phyloP scores from a whole-genome alignment of 2,329 filamentous ascomycete species.

The Sporothrix protearum region DNA sequence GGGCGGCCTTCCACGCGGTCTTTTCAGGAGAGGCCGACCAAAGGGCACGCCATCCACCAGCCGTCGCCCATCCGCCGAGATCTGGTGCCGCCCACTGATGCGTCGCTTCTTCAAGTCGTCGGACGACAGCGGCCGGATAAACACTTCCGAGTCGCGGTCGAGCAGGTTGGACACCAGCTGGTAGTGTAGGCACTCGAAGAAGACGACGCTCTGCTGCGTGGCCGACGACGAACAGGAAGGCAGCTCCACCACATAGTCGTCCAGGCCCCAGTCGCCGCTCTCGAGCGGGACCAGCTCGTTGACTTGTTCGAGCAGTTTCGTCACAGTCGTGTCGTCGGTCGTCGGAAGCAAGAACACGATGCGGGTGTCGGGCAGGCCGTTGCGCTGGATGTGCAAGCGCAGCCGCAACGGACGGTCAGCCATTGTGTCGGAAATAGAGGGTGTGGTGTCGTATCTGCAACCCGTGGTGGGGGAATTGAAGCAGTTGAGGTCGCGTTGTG shows the following conservation, averaged over 20 bases:
- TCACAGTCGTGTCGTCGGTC: constrained; percentile 62
- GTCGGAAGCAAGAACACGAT: constrained; percentile 66
- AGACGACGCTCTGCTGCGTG: constrained; percentile 50
- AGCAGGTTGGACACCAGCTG: constrained; percentile 66
- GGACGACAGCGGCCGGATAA: constrained; percentile 43
- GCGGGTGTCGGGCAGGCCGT: constrained; percentile 67
- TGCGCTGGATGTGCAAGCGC: constrained; percentile 67
- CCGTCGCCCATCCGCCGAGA: constrained; percentile 72
- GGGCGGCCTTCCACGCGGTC: constrained; percentile 58
- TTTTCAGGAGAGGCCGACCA: constrained; percentile 66
- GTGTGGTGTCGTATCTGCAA: too few relatives aligned
- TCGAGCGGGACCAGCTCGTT: constrained; percentile 81
- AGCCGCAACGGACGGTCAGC: constrained; percentile 59
- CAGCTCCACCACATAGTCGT: constrained; percentile 85
- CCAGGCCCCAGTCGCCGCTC: constrained; percentile 75
- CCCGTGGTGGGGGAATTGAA: not conserved
- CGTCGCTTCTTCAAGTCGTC: constrained; percentile 70
- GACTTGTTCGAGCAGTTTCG: constrained; percentile 71
- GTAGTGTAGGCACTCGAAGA: constrained; percentile 85
- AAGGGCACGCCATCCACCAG: constrained; percentile 83
- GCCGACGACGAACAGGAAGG: too few relatives aligned
- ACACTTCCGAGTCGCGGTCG: constrained; percentile 81
- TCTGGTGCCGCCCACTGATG: constrained; percentile 75
- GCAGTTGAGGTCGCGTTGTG: not conserved
- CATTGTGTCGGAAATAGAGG: constrained; percentile 31